Evolutionary conservation across 495 filamentous ascomycete genomes (phyloP), one percentile per base, ranked within the genome.

Genomic region (Penicillium desertorum): DNA sequence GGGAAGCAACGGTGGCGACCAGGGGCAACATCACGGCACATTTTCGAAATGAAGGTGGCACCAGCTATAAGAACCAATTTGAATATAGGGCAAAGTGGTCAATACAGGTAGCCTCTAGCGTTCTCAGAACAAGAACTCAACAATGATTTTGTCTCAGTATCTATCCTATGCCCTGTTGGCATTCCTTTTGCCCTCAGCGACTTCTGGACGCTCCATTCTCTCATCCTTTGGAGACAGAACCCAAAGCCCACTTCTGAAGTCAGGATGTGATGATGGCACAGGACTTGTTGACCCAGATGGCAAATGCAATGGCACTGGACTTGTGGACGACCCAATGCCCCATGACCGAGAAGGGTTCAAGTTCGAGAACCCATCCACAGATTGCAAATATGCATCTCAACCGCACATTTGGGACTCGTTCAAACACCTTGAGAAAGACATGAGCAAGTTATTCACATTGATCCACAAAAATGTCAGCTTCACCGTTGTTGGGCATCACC

Each of bases 321-420:
- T 69, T 45, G 51, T 66, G 17, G 43, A 62, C 43, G 61, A 60
- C 34, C 63, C 63, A 9, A 44, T 54, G 11, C 59, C 61, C 11
- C 54, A 45, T 34, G 55, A 62, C 42, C 59, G 71, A 4, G 70
- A 70, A 42, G 68, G 70, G 14, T 75, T 75, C 60, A 39, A 48
- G 25, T 75, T 73, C 53, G 66, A 75, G 44, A 71, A 75, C 39
- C 71, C 68, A 1, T 67, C 70, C 1, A 67, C 65, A 11, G 45
- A 75, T 61, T 75, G 70, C 58, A 53, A 62, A 44, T 73, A 59
- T 44, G 68, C 64, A n/a, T 63, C 70, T 2, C 71, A 75, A 54
- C 66, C 67, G 63, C 60, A 73, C 54, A 75, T 75, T 41, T 73
- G 66, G 63, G 65, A 75, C 50, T 59, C 69, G 2, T 75, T 75